Conservation (phyloP, 441 rosid genomes). For the Francoa sonchifolia region DNA sequence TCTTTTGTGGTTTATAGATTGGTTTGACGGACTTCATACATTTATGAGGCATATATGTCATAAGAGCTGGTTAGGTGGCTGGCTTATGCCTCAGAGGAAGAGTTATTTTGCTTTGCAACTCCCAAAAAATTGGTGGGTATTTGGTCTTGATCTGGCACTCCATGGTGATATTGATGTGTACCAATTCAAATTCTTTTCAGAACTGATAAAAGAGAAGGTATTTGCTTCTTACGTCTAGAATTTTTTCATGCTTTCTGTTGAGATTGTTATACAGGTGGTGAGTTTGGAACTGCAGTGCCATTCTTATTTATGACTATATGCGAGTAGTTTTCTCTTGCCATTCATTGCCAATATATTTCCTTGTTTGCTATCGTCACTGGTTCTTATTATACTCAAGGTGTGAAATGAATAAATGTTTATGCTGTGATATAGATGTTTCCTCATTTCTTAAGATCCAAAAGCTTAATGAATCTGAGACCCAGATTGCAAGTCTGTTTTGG, state of each 20-base stretch:
- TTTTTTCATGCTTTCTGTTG: neutral
- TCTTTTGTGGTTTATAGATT: conserved; percentile 38
- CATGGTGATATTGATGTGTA: conserved; percentile 96
- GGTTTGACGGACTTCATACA: conserved; percentile 98
- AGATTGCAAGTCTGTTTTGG: too few species aligned
- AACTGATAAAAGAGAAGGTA: conserved; percentile 68
- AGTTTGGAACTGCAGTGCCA: neutral
- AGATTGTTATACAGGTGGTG: too few species aligned
- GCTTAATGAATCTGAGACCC: too few species aligned
- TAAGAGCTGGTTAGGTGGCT: conserved; percentile 98
- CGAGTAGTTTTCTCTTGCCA: too few species aligned
- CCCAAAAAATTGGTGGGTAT: conserved; percentile 93
- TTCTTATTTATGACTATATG: too few species aligned
- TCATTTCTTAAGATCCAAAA: too few species aligned
- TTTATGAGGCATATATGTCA: conserved; percentile 98
- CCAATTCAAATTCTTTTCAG: conserved; percentile 93
- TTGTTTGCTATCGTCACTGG: too few species aligned
- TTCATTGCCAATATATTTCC: too few species aligned
- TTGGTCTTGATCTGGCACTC: conserved; percentile 97
- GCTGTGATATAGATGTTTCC: too few species aligned
- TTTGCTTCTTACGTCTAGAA: conserved; percentile 3
- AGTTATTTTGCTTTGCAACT: conserved; percentile 97
- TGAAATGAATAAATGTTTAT: too few species aligned
- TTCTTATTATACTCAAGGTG: too few species aligned
- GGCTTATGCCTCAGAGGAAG: conserved; percentile 99